Conservation (phyloP, 2,329 filamentous ascomycete species). For the Boeremia lycopersici region DNA sequence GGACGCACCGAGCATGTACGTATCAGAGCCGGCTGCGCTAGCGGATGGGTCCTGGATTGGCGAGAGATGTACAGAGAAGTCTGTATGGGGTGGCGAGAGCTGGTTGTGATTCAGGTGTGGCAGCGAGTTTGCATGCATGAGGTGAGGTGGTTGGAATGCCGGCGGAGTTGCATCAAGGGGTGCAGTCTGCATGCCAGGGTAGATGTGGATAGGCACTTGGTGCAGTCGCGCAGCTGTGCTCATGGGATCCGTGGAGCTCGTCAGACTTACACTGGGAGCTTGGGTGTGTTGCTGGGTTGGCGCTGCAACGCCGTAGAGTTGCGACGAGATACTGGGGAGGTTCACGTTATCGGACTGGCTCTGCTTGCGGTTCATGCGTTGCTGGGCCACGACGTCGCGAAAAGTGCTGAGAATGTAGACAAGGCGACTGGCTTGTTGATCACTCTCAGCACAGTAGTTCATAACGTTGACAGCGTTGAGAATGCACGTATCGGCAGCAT, state of each 20-base stretch:
- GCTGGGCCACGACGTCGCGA: constrained; percentile 45
- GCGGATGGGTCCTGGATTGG: constrained; percentile 35
- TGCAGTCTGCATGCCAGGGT: constrained; percentile 43
- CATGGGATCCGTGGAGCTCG: constrained; percentile 19
- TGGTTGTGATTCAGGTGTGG: constrained; percentile 3
- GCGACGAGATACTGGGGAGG: constrained; percentile 43
- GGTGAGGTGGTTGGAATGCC: constrained; percentile 13
- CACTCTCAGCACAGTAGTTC: constrained; percentile 49
- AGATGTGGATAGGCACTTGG: constrained; percentile 45
- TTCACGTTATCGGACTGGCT: constrained; percentile 28
- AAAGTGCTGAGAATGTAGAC: constrained; percentile 48
- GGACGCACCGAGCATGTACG: not conserved
- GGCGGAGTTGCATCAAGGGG: constrained; percentile 25
- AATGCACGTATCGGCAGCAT: constrained; percentile 45
- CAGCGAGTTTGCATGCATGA: not conserved
- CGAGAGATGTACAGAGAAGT: constrained; percentile 39
- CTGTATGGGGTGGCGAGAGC: constrained; percentile 18
- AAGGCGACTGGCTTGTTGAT: constrained; percentile 48
- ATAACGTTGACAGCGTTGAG: constrained; percentile 48
- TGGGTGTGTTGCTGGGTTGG: constrained; percentile 16
- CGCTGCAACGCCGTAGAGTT: constrained; percentile 36
- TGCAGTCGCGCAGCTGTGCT: constrained; percentile 34
- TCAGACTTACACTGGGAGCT: not conserved
- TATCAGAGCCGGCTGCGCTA: constrained; percentile 1
- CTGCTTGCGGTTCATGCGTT: constrained; percentile 37